Conservation (phyloP, 257 asterid species). For the Pogostemon cablin region DNA sequence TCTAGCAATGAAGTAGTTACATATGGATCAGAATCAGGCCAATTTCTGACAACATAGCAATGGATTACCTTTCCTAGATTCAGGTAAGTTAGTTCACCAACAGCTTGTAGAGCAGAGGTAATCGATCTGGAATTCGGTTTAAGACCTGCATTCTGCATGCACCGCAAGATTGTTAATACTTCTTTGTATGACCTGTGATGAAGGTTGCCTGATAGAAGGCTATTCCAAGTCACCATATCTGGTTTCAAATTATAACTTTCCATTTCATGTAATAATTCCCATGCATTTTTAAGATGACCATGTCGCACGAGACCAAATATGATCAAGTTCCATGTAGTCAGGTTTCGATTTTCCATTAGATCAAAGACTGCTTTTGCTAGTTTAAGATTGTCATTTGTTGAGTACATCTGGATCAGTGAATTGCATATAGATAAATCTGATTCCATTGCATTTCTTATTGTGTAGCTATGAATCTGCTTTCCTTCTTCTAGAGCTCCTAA, state of each 20-base stretch:
- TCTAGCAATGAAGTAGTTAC: conserved; percentile 54
- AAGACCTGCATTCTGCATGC: conserved; percentile 53
- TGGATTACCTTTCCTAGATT: conserved; percentile 47
- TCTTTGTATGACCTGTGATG: conserved; percentile 40
- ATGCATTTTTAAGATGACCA: conserved; percentile 48
- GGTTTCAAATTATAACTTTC: conserved; percentile 44
- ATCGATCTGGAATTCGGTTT: conserved; percentile 56
- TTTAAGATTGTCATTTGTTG: conserved; percentile 39
- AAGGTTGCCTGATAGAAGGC: conserved; percentile 60
- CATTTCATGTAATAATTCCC: conserved; percentile 51
- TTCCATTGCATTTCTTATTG: conserved; percentile 45
- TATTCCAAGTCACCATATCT: conserved; percentile 64
- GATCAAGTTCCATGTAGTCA: conserved; percentile 64
- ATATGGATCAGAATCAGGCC: conserved; percentile 46
- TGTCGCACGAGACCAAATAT: conserved; percentile 49
- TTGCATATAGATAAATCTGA: conserved; percentile 48
- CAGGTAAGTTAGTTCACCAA: conserved; percentile 43
- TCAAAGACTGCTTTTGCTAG: conserved; percentile 51
- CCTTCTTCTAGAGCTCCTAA: conserved; percentile 52
- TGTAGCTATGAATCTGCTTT: conserved; percentile 63
- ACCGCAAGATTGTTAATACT: conserved; percentile 40
- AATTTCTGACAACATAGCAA: conserved; percentile 51
- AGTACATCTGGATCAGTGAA: conserved; percentile 60
- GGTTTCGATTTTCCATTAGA: conserved; percentile 47
- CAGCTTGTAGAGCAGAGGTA: conserved; percentile 58